phyloP scores from a whole-genome alignment of 1,284 basidiomycete species.

The Cryptococcus amylolentus region DNA sequence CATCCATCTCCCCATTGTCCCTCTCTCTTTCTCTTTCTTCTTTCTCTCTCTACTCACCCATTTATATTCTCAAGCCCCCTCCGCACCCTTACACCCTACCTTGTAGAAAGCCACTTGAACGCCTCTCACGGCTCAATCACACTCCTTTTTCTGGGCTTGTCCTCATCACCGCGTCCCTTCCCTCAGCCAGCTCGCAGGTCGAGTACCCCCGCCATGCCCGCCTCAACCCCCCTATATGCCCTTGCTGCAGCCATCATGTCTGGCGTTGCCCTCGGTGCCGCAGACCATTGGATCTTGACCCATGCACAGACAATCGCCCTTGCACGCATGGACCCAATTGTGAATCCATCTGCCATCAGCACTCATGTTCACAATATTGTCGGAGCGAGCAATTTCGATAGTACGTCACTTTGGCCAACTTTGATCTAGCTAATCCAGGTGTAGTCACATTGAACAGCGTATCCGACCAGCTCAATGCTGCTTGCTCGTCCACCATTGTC shows the following conservation, averaged over 20 bases:
- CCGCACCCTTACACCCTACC: neutral
- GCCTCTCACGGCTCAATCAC: conserved; percentile 8
- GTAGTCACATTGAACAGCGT: conserved; percentile 12
- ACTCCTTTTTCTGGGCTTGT: conserved; percentile 5
- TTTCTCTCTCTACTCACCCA: neutral
- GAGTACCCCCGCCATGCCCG: conserved; percentile 1
- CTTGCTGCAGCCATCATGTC: conserved; percentile 10
- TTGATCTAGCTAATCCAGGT: neutral
- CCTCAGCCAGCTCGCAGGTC: conserved; percentile 7
- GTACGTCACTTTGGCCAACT: conserved; percentile 18
- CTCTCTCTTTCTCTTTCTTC: neutral
- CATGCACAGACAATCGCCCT: conserved; percentile 31
- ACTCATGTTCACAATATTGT: conserved; percentile 47
- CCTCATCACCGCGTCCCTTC: neutral
- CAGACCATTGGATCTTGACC: conserved; percentile 35
- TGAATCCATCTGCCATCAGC: conserved; percentile 40
- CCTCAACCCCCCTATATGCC: neutral
- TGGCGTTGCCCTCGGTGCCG: conserved; percentile 5
- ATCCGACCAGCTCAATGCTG: conserved; percentile 23
- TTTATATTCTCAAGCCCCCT: neutral
- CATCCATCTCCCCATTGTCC: neutral
- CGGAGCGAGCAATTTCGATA: conserved; percentile 37
- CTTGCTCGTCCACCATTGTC: conserved; percentile 33
- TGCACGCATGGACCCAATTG: conserved; percentile 50
- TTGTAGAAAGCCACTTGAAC: neutral